Percentiles rank a stretch among this genome's conserved stretches.
Evolutionary conservation across 2,329 filamentous ascomycete species (phyloP).

Genomic region (Cercospora zeae-maydis): DNA sequence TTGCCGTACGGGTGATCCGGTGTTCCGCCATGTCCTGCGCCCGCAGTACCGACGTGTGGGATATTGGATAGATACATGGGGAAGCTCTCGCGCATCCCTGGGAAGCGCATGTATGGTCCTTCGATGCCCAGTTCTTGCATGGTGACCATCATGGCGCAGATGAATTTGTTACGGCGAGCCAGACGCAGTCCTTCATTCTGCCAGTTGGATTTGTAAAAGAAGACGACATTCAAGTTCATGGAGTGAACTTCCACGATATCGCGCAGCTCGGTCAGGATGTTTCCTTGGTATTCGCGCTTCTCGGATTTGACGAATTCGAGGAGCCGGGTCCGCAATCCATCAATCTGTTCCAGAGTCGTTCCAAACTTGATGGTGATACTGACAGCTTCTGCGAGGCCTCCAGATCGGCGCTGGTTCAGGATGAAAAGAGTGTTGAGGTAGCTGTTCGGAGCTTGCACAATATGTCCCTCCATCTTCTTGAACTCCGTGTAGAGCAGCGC

Average conservation of each 20-base stretch:
- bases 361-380: constrained; percentile 84
- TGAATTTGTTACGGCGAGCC: constrained; percentile 88
- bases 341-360: constrained; percentile 77
- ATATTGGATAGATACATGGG: constrained; percentile 62
- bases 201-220: constrained; percentile 97
- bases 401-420: constrained; percentile 87
- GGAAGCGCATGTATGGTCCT: constrained; percentile 70
- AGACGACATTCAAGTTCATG: constrained; percentile 85
- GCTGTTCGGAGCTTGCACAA: constrained; percentile 93
- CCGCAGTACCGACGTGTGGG: constrained; percentile 45
- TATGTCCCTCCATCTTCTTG: constrained; percentile 97
- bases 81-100: constrained; percentile 63
- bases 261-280: constrained; percentile 80
- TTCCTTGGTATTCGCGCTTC: constrained; percentile 83
- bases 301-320: constrained; percentile 78
- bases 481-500: constrained; percentile 92
- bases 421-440: constrained; percentile 86
- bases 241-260: constrained; percentile 78
- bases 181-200: constrained; percentile 91
- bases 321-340: constrained; percentile 73
- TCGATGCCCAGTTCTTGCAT: constrained; percentile 83
- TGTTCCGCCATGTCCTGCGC: constrained; percentile 41
- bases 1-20: constrained; percentile 46
- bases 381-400: constrained; percentile 80
- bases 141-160: constrained; percentile 81